A percentile compares a stretch with the other conserved stretches of the same genome.
phyloP scores from a whole-genome alignment of 1,284 basidiomycete species.

The Rhodotorula mucilaginosa region DNA sequence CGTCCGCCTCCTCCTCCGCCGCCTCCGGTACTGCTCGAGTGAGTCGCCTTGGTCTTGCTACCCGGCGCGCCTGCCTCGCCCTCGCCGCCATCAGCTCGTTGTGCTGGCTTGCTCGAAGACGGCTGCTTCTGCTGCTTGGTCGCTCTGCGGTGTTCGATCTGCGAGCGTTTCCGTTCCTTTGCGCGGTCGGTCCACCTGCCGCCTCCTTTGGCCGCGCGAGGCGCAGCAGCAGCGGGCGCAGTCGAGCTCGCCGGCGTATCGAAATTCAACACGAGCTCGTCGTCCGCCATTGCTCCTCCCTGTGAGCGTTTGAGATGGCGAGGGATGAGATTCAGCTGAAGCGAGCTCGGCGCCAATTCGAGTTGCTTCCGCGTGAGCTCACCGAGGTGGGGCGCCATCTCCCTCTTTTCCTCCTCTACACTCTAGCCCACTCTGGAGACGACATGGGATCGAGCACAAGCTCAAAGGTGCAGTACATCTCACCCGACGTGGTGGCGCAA shows the following conservation, averaged over 20 bases:
- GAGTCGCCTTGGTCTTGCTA: neutral
- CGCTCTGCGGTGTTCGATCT: slow-evolving; percentile 18
- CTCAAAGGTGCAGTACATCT: slow-evolving; percentile 12
- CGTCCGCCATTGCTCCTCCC: slow-evolving; percentile 19
- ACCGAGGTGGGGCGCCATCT: neutral
- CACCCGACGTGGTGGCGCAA: slow-evolving; percentile 1
- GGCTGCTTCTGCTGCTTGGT: neutral
- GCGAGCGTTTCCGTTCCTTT: slow-evolving; percentile 31
- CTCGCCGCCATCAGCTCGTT: neutral
- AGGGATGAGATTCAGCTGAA: too few relatives aligned
- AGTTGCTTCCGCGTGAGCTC: neutral
- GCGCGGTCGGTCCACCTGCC: slow-evolving; percentile 42
- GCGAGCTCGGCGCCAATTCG: too few relatives aligned
- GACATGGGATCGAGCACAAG: neutral
- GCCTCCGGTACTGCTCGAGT: neutral
- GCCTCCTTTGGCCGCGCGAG: slow-evolving; percentile 12
- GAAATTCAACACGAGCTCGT: slow-evolving; percentile 37
- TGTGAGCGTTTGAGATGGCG: neutral
- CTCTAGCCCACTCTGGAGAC: neutral
- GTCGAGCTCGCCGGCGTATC: slow-evolving; percentile 3
- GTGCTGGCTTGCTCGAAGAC: neutral
- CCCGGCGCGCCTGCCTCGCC: neutral
- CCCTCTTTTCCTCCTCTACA: neutral
- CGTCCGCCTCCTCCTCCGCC: neutral
- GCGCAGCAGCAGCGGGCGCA: neutral